Base-by-base conservation (phyloP, 2,329 filamentous ascomycete genomes). In the Fusarium illudens region DNA sequence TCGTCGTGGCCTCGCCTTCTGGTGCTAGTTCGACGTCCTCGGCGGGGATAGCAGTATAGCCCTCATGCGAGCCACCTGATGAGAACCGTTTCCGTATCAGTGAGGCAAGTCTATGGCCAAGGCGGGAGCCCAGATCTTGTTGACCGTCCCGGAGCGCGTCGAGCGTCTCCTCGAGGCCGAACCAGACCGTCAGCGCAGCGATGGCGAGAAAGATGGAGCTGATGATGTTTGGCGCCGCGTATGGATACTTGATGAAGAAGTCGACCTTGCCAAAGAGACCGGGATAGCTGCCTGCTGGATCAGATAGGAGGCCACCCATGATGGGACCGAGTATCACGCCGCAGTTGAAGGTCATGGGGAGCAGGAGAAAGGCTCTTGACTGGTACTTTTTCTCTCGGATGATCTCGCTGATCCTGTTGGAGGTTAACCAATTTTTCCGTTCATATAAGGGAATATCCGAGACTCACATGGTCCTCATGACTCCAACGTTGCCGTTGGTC, bases 401-500 rank as follows among this genome's bases (percentile, higher is more conserved):
- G 70, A 90, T 89, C 78, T 94, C 92, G 33, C 87, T 86, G 55
- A 94, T 84, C 76, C 76, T 78, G 8, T 22, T 10, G 1, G 2
- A 9, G 13, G 29, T 32, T 49, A 49, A 49, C 46, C 10, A 15
- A 22, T 32, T 7, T 10, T 49, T 48, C n/a, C 9, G 11, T 11
- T 30, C 29, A 8, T 5, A 15, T 4, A 49, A 15, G 19, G 11
- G 12, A 19, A 32, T 9, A 49, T 19, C 4, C 25, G n/a, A 32
- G 17, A 75, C 77, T 39, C 71, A 82, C 91, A 94, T 94, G 1
- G 91, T 89, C 20, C 92, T 84, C 62, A 95, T 87, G 4, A 92
- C 92, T 37, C 94, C 88, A 52, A 93, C 84, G 15, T 89, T 91
- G 0, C 92, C 92, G 1, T 89, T 89, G 71, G 94, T 93, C 3